Conservation (phyloP, 257 asterid genomes). For the Cruciata laevipes region DNA sequence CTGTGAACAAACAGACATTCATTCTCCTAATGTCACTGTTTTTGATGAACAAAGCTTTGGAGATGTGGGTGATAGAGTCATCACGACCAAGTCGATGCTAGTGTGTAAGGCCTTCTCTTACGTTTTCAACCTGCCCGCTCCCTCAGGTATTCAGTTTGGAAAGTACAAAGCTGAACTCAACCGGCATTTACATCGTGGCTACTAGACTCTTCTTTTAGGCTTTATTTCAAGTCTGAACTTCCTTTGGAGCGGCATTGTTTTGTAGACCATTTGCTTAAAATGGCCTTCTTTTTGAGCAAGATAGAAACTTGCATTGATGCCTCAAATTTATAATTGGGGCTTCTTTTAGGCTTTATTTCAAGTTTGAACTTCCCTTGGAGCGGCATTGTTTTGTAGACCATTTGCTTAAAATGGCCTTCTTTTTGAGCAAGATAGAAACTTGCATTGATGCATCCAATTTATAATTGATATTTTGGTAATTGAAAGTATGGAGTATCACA, state of each 20-base stretch:
- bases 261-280: not conserved
- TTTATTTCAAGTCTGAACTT: not conserved
- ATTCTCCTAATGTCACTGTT: no score
- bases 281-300: not conserved
- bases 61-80: conserved; percentile 37
- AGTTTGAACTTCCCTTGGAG: not conserved
- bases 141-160: conserved; percentile 28
- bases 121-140: conserved; percentile 51
- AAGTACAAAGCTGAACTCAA: conserved; percentile 23
- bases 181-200: conserved; percentile 20
- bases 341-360: not conserved
- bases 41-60: conserved; percentile 68
- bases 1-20: no score
- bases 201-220: not conserved
- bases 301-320: no score
- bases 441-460: no score
- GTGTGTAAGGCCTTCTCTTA: conserved; percentile 62
- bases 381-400: not conserved
- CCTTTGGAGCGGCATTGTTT: not conserved
- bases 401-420: not conserved
- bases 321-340: no score
- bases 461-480: no score
- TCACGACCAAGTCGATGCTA: conserved; percentile 32
- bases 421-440: no score
- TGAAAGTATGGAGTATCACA: no score